phyloP scores from a whole-genome alignment of 768 basidiomycete species.

The Lyophyllum atratum region DNA sequence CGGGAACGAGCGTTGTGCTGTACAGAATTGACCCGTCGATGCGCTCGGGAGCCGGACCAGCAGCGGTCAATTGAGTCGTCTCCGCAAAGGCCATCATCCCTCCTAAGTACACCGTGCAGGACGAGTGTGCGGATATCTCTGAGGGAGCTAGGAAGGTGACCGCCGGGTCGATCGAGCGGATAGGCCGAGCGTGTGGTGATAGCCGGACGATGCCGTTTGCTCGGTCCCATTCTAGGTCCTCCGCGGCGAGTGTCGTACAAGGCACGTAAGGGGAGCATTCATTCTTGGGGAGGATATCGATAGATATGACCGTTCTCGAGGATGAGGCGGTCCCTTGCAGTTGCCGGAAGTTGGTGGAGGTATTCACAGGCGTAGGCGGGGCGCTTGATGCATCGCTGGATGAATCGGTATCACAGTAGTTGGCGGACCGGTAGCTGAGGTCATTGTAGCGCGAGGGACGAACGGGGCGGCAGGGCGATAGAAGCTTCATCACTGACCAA shows the following conservation, averaged over 20 bases:
- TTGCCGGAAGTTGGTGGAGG: slow-evolving; percentile 31
- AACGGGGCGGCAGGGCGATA: slow-evolving; percentile 36
- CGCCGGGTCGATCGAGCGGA: slow-evolving; percentile 65
- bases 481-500: slow-evolving; percentile 43
- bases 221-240: slow-evolving; percentile 12
- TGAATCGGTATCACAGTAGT: slow-evolving; percentile 35
- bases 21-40: slow-evolving; percentile 47
- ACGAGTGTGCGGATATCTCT: slow-evolving; percentile 50
- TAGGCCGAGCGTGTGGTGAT: slow-evolving; percentile 51
- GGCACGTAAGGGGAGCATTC: slow-evolving; percentile 3
- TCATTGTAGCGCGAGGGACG: slow-evolving; percentile 18
- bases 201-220: slow-evolving; percentile 30
- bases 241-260: not conserved
- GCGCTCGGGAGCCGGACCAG: slow-evolving; percentile 26
- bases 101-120: slow-evolving; percentile 54
- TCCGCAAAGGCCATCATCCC: slow-evolving; percentile 56
- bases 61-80: slow-evolving; percentile 34
- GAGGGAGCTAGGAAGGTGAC: slow-evolving; percentile 60
- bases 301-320: slow-evolving; percentile 41
- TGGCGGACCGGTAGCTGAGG: slow-evolving; percentile 23
- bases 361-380: slow-evolving; percentile 41
- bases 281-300: slow-evolving; percentile 44
- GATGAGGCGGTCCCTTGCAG: slow-evolving; percentile 17
- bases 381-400: slow-evolving; percentile 41
- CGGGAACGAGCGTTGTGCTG: slow-evolving; percentile 60